A percentile compares a stretch with the other conserved stretches of the same genome.
These are phyloP conservation scores for Hanseniaspora singularis DNA, from an alignment of 805 yeast genomes.

Conservation along the genomic window DNA sequence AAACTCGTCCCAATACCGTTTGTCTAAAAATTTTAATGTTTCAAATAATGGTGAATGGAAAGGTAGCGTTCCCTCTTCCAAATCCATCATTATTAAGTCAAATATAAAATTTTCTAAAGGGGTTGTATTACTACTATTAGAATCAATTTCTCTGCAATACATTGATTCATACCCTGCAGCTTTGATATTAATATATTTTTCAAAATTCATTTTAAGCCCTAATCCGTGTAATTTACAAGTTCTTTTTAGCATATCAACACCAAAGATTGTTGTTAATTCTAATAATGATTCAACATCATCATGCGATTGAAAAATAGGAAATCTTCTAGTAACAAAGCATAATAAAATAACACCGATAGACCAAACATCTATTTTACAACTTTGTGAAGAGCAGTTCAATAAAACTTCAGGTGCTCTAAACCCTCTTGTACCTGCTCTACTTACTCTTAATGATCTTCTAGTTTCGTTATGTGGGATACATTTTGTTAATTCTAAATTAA, in stretches of 20 bases:
- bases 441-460: constrained; percentile 82
- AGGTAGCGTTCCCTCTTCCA: constrained; percentile 49
- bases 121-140: constrained; percentile 32
- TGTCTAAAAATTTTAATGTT: constrained; percentile 38
- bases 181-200: constrained; percentile 11
- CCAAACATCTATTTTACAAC: constrained; percentile 79
- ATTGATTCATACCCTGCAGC: constrained; percentile 10
- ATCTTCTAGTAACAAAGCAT: constrained; percentile 64
- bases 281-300: constrained; percentile 88
- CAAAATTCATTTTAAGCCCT: constrained; percentile 49
- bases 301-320: constrained; percentile 86
- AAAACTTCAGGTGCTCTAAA: constrained; percentile 90
- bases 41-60: constrained; percentile 62
- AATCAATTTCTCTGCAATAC: constrained; percentile 3
- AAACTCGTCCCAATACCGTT: constrained; percentile 6
- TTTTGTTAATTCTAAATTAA: constrained; percentile 30
- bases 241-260: constrained; percentile 54
- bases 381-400: constrained; percentile 73
- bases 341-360: constrained; percentile 81
- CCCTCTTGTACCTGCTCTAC: constrained; percentile 93
- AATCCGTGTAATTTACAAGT: constrained; percentile 82
- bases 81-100: constrained; percentile 29
- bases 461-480: constrained; percentile 82
- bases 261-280: constrained; percentile 74
- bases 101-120: constrained; percentile 28